These are phyloP conservation scores for Cucurbita moschata DNA, from an alignment of 306 rosid species.

Conservation along the genomic window DNA sequence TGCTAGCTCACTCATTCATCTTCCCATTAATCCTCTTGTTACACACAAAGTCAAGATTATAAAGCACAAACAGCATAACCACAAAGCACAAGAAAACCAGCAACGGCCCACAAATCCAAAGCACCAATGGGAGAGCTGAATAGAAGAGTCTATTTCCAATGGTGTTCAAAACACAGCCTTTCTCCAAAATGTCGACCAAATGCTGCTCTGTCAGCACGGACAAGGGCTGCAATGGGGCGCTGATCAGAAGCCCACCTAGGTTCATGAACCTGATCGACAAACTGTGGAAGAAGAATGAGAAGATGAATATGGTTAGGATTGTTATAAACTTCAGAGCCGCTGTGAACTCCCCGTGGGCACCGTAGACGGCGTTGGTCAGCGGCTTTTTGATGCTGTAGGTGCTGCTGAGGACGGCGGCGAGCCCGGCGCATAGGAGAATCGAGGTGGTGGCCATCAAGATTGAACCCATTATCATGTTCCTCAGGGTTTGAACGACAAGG, in stretches of 20 bases:
- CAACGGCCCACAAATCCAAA: slow-evolving; percentile 88
- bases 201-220: slow-evolving; percentile 11
- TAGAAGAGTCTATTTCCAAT: slow-evolving; percentile 77
- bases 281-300: slow-evolving; percentile 74
- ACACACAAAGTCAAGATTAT: slow-evolving; percentile 55
- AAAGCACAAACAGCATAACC: slow-evolving; percentile 61
- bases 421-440: slow-evolving; percentile 57
- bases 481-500: slow-evolving; percentile 63
- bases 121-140: slow-evolving; percentile 56
- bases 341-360: slow-evolving; percentile 83
- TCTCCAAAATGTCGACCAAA: slow-evolving; percentile 42
- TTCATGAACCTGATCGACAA: slow-evolving; percentile 65
- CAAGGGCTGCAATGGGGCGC: slow-evolving; percentile 39
- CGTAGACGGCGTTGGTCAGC: slow-evolving; percentile 40
- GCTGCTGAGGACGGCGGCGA: slow-evolving; percentile 87
- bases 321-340: slow-evolving; percentile 60
- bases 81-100: slow-evolving; percentile 51
- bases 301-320: slow-evolving; percentile 48
- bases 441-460: slow-evolving; percentile 88
- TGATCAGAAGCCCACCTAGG: slow-evolving; percentile 63
- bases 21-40: not conserved
- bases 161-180: slow-evolving; percentile 55
- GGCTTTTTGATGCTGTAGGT: slow-evolving; percentile 76
- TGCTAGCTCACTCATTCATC: too few relatives aligned
- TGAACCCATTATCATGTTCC: slow-evolving; percentile 79